A percentile compares a stretch with the other conserved stretches of the same genome.
phyloP scores from a whole-genome alignment of 129 eudicot genomes.

The Deinandra increscens region DNA sequence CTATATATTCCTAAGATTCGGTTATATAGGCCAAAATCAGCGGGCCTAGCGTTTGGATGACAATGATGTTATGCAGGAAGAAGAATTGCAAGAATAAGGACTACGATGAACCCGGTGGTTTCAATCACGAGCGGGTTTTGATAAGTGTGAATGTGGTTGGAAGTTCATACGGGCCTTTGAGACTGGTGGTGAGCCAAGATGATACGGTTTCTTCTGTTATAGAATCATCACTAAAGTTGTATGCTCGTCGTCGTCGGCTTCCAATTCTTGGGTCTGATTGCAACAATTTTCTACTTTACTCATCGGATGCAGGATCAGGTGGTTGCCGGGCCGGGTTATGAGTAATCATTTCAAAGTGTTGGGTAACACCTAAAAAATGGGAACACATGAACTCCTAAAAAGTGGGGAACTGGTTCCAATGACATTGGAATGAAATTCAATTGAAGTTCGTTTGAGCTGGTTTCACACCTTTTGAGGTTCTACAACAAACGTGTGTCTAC shows the following conservation, averaged over 20 bases:
- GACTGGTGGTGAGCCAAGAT: constrained; percentile 44
- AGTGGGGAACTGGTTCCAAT: too few species aligned
- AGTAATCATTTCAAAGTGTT: not conserved
- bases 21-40: not conserved
- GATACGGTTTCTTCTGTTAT: constrained; percentile 43
- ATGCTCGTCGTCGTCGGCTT: constrained; percentile 56
- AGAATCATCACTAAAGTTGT: constrained; percentile 41
- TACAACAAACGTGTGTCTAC: too few species aligned
- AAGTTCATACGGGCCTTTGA: constrained; percentile 58
- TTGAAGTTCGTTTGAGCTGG: too few species aligned
- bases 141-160: constrained; percentile 49
- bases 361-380: too few species aligned
- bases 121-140: constrained; percentile 41
- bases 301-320: constrained; percentile 38
- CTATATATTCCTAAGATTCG: constrained; percentile 4
- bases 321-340: too few species aligned
- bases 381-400: too few species aligned
- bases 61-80: not conserved
- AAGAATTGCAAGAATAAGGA: too few species aligned
- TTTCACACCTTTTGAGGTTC: too few species aligned
- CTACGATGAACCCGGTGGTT: not conserved
- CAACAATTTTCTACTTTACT: constrained; percentile 42
- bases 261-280: constrained; percentile 48
- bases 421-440: too few species aligned
- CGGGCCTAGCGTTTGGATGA: constrained; percentile 11